These are phyloP conservation scores for Rutstroemia sp. DNA, from an alignment of 2,329 filamentous ascomycete species.

Conservation along the genomic window DNA sequence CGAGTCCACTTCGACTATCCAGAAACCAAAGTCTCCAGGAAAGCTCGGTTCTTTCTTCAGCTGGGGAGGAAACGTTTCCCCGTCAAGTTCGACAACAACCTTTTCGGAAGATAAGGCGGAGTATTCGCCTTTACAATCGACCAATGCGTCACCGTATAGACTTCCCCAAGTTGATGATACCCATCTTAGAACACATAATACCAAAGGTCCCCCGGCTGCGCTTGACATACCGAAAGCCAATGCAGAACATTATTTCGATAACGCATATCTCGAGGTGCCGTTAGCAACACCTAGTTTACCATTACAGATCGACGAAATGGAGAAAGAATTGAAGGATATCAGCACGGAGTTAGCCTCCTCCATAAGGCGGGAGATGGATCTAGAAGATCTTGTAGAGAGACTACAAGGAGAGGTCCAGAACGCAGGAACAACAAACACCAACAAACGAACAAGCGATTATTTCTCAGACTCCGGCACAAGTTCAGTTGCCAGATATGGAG, in stretches of 20 bases:
- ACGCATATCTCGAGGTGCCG: constrained; percentile 25
- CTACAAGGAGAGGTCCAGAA: constrained; percentile 70
- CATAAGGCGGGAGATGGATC: constrained; percentile 89
- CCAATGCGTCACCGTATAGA: constrained; percentile 35
- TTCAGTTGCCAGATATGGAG: constrained; percentile 62
- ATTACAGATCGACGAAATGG: constrained; percentile 73
- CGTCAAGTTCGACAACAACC: constrained; percentile 52
- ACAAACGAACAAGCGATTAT: constrained; percentile 85
- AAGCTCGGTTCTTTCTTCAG: constrained; percentile 61
- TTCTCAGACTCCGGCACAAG: constrained; percentile 94
- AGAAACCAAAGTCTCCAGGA: constrained; percentile 42
- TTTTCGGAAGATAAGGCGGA: constrained; percentile 45
- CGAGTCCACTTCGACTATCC: constrained; percentile 22
- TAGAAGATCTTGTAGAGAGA: constrained; percentile 88
- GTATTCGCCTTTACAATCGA: constrained; percentile 50
- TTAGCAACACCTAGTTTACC: constrained; percentile 31
- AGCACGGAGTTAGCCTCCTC: constrained; percentile 87
- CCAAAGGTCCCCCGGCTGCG: constrained; percentile 31
- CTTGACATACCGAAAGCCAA: constrained; percentile 31
- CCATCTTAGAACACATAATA: constrained; percentile 13
- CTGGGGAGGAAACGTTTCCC: constrained; percentile 50
- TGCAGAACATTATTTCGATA: constrained; percentile 30
- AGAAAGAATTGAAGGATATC: constrained; percentile 89
- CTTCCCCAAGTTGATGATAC: constrained; percentile 24
- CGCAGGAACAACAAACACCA: constrained; percentile 41